phyloP scores from a whole-genome alignment of 441 rosid genomes.

The Adansonia rubrostipa region DNA sequence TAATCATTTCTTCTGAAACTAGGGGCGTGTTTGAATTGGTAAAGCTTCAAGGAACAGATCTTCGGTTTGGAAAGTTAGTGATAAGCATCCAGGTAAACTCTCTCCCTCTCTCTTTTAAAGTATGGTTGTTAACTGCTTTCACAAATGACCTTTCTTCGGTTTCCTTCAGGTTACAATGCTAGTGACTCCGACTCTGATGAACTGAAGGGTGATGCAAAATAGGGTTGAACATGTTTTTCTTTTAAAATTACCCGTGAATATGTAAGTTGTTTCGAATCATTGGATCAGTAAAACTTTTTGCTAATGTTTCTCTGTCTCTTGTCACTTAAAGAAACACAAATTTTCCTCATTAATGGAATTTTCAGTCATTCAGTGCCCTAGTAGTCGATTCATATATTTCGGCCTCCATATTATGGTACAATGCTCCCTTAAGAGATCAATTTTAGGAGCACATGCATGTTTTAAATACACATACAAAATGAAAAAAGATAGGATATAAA shows the following conservation, averaged over 20 bases:
- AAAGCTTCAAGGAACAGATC: conserved; percentile 67
- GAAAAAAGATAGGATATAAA: no score
- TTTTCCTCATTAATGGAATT: conserved; percentile 12
- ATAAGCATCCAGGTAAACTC: conserved; percentile 67
- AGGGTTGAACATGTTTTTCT: conserved; percentile 19
- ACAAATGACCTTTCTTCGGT: neutral
- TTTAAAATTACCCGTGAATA: neutral
- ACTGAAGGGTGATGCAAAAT: conserved; percentile 36
- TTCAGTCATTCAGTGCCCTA: no score
- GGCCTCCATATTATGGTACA: neutral
- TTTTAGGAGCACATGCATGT: neutral
- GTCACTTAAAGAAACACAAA: neutral
- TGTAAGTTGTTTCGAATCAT: conserved; percentile 12
- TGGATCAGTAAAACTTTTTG: neutral
- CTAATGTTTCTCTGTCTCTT: neutral
- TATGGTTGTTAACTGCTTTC: neutral
- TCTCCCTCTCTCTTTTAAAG: neutral
- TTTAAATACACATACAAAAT: no score
- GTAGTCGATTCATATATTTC: neutral
- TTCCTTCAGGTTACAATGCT: conserved; percentile 61
- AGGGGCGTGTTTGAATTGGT: conserved; percentile 78
- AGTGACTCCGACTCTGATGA: conserved; percentile 77
- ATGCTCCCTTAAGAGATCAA: neutral
- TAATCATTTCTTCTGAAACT: conserved; percentile 25
- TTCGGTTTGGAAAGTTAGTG: conserved; percentile 66